phyloP scores from a whole-genome alignment of 2,329 filamentous ascomycete species.

The Tolypocladium ophioglossoides region DNA sequence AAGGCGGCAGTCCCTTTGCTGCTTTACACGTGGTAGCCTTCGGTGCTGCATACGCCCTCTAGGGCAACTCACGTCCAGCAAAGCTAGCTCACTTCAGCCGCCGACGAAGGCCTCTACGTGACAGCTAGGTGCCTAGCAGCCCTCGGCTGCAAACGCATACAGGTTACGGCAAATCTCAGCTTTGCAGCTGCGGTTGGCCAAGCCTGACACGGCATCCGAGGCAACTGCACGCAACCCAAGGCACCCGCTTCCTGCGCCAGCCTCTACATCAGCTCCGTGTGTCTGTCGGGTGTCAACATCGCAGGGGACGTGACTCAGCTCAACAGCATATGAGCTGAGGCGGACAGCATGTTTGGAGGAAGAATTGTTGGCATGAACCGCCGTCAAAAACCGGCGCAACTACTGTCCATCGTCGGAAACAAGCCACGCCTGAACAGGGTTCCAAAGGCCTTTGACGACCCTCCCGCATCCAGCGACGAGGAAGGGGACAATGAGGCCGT shows the following conservation, averaged over 20 bases:
- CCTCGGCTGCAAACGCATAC: background rate
- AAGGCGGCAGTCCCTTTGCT: too few species aligned
- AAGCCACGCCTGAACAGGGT: slow-evolving; percentile 4
- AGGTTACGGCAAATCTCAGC: background rate
- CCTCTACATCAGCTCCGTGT: background rate
- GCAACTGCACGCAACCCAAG: background rate
- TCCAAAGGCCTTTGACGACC: slow-evolving; percentile 8
- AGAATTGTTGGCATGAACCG: slow-evolving; percentile 13
- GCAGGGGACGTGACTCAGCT: background rate
- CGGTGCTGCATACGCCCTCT: background rate
- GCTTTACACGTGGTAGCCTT: too few species aligned
- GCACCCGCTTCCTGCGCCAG: background rate
- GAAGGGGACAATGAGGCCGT: slow-evolving; percentile 9
- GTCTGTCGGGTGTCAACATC: too few species aligned
- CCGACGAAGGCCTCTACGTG: too few species aligned
- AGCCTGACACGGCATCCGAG: background rate
- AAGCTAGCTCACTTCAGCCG: background rate
- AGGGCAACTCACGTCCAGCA: background rate
- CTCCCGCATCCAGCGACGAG: slow-evolving; percentile 18
- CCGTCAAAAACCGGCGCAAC: slow-evolving; percentile 2
- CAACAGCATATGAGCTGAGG: background rate
- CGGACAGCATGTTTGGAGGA: background rate
- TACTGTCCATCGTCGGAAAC: slow-evolving; percentile 7
- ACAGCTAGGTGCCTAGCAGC: background rate
- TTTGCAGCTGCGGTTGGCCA: background rate